Evolutionary conservation across 2,329 filamentous ascomycete species (phyloP), one percentile per base, ranked within the genome.

Genomic region (Neonectria magnoliae): DNA sequence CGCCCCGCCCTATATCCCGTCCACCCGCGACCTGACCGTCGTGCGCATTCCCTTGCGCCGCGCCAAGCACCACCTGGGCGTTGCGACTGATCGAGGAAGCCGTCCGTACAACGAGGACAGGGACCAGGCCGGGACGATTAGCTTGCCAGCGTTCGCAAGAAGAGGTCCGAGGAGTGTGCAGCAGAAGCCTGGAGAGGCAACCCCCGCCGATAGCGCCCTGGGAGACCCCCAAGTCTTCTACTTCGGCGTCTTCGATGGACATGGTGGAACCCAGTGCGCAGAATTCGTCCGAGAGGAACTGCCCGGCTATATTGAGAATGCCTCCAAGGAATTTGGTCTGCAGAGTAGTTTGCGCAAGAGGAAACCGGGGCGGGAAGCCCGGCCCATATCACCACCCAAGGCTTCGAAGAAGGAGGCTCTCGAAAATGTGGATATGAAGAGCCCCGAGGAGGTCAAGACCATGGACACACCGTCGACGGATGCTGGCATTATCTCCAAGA

Each of bases 151-250:
- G 0, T 99, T 99, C 80, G 94, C 96, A 5, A 94, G 91, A 79
- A 87, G 93, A 41, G 88, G 89, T 5, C 94, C 95, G 13, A 85
- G 93, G 66, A 90, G 86, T 72, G 81, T 85, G 57, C 81, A 78
- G 53, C 84, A 83, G 68, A 83, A 80, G 44, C 78, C 81, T 25
- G 87, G 83, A 66, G 89, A 89, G 79, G 89, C 87, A 54, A 93
- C 87, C 25, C 88, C 85, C 10, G 93, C 93, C 6, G 92, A 93
- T 62, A 92, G 90, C 68, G 88, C 92, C 2, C 92, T 88, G 67
- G 95, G 95, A 2, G 95, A 98, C 76, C 95, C 95, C 1, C 95
- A 98, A 77, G 91, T 98, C 36, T 99, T 99, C 79, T 99, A 98
- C 79, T 99, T 98, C 84, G 94, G 88, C 1, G 90, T 98, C 1